Base-by-base conservation (phyloP, 2,329 filamentous ascomycete genomes). In the Aspergillus clavatus region DNA sequence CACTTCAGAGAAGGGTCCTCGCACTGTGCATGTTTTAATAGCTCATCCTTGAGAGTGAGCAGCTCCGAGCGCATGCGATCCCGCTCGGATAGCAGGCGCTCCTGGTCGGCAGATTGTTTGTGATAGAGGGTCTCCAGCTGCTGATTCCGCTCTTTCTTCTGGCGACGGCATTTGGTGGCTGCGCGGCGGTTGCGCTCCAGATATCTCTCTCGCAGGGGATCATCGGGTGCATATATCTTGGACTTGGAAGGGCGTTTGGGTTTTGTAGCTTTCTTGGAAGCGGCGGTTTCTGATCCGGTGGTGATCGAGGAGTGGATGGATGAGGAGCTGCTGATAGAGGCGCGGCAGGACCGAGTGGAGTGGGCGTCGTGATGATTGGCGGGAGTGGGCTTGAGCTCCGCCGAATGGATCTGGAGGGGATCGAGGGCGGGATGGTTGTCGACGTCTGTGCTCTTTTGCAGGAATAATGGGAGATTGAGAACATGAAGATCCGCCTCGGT, bases 161-260 rank as follows among this genome's bases (percentile, higher is more conserved):
- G 21, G 21, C 24, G 37, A 6, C 37, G 37, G 21, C 37, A 39
- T 24, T 26, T 23, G 21, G 14, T 39, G 21, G 37, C 37, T 11
- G 37, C 37, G 11, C 21, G 40, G n/a, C 44, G 19, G 22, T 43
- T 40, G 44, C 42, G 12, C 22, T 40, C 28, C 28, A 46, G 44
- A 14, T 35, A n/a, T 19, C 58, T 57, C 19, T 68, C 68, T 0
- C 68, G 71, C 42, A 66, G 68, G 6, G 68, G 29, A 16, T 33
- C 29, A 16, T 33, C 18, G n/a, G 14, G 14, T 7, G 14, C 29
- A 8, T 16, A 33, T 33, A 16, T 16, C 14, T 33, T 33, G 7
- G 29, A 18, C 18, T 33, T 33, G 4, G 29, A 33, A 4, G 14
- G 14, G 14, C 29, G 29, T 33, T 33, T 33, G 7, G 29, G 5